Base-by-base conservation (phyloP, 1,139 yeast genomes). In the Pichia sp. region DNA sequence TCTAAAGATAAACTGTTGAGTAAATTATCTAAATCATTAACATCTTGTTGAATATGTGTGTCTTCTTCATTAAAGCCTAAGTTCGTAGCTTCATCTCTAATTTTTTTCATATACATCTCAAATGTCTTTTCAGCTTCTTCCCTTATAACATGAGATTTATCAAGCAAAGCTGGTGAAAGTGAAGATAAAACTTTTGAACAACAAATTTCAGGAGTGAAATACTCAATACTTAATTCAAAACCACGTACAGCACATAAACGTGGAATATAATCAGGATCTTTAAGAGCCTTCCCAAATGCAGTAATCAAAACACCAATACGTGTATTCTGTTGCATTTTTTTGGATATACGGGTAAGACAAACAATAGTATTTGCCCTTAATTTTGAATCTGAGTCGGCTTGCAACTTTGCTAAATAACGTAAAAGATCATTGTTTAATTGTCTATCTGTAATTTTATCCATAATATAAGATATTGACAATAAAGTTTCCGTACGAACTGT, bases 361-460 rank as follows among this genome's bases (percentile, higher is more conserved):
- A 87, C 74, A 24, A 94, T 76, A 0, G 97, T 90, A 63, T 87
- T 86, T 6, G 92, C 87, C 54, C 98, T 69, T 22, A 92, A 86
- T 25, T 87, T 86, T 1, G 94, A 82, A 47, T 82, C 82, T 2
- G 81, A 78, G 59, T 92, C 98, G 62, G 77, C 82, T 62, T 90
- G 97, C 1, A 95, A 78, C 59, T 85, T 87, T 1, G 97, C 97
- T 48, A 92, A 67, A 41, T 80, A 74, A 54, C 95, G 75, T 43
- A 92, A 68, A 34, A 92, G 66, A 47, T 92, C 97, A 56, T 89
- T 90, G 59, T 92, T 92, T 41, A 90, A 71, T 60, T 87, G 95
- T 45, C 96, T 76, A 34, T 82, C 87, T 0, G 87, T 73, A 4
- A 92, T 71, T 55, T 80, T 80, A 28, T 81, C 80, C 3, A 82